A percentile compares a stretch with the other conserved stretches of the same genome.
Conservation (phyloP, 257 asterid species). For the Fraxinus anomala region DNA sequence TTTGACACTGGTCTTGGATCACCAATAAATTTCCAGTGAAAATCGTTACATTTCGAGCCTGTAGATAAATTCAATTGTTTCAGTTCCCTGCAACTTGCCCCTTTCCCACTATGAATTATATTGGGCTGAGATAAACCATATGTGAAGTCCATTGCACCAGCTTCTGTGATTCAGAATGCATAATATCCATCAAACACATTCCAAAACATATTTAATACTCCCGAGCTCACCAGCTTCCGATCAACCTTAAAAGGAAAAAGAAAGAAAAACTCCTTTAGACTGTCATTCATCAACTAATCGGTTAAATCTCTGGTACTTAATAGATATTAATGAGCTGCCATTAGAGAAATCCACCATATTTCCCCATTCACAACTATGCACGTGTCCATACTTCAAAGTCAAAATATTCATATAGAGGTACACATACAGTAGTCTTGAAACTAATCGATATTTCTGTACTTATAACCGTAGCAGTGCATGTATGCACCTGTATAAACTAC, state of each 20-base stretch:
- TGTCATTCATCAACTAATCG: not conserved
- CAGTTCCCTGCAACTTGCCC: slow-evolving; percentile 31
- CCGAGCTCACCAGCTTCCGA: not conserved
- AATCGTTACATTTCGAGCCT: slow-evolving; percentile 28
- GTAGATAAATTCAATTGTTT: slow-evolving; percentile 27
- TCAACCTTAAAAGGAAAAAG: not conserved
- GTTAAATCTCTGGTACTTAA: not conserved
- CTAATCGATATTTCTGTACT: not conserved
- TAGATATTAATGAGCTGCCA: not conserved
- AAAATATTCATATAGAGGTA: not conserved
- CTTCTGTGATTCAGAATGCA: not conserved
- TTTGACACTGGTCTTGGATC: slow-evolving; percentile 31
- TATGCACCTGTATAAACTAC: not conserved
- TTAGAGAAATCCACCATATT: not conserved
- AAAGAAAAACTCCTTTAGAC: not conserved
- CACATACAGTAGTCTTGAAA: not conserved
- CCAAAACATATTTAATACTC: not conserved
- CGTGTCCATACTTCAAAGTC: not conserved
- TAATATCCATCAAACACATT: not conserved
- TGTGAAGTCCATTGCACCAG: slow-evolving; percentile 10
- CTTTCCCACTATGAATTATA: slow-evolving; percentile 43
- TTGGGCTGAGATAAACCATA: slow-evolving; percentile 48
- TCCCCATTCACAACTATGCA: not conserved
- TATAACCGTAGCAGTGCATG: not conserved
- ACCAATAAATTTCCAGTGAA: slow-evolving; percentile 31